A percentile compares a stretch with the other conserved stretches of the same genome.
Conservation (phyloP, 352 stramenopile species). For the Thalassiosira mediterranea region DNA sequence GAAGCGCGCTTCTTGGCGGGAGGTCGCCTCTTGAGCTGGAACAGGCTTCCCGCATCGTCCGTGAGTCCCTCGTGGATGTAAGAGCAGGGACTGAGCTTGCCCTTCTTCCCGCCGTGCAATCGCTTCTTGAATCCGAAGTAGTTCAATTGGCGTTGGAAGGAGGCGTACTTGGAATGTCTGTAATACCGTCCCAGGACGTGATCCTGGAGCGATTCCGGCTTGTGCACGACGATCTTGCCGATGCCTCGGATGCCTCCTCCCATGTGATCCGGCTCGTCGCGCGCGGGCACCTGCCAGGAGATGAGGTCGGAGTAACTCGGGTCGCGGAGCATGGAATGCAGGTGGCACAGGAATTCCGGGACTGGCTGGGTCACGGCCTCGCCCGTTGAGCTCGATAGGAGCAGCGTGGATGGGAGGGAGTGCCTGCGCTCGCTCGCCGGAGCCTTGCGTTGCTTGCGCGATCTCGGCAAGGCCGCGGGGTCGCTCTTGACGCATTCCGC, state of each 20-base stretch:
- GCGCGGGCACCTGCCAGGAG: conserved; percentile 25
- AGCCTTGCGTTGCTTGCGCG: too few species aligned
- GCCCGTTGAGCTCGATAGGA: too few species aligned
- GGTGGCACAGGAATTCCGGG: conserved; percentile 48
- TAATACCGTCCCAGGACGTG: conserved; percentile 74
- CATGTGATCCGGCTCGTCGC: conserved; percentile 27
- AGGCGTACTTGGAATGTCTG: conserved; percentile 80
- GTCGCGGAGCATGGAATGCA: conserved; percentile 49
- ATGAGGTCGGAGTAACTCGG: conserved; percentile 20
- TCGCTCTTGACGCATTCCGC: too few species aligned
- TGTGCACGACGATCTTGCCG: conserved; percentile 46
- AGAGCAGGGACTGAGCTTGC: conserved; percentile 82
- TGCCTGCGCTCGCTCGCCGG: neutral
- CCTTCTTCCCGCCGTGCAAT: conserved; percentile 71
- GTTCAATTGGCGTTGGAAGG: conserved; percentile 83
- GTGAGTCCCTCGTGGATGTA: conserved; percentile 33
- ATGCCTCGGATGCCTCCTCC: conserved; percentile 32
- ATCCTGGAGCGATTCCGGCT: conserved; percentile 45
- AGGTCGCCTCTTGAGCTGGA: conserved; percentile 34
- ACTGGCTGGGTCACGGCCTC: conserved; percentile 13
- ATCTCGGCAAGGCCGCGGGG: too few species aligned
- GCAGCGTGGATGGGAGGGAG: conserved; percentile 8
- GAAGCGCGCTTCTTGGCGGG: conserved; percentile 1
- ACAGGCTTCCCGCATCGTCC: conserved; percentile 23
- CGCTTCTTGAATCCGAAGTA: conserved; percentile 85